Percentiles rank a stretch among this genome's conserved stretches.
Evolutionary conservation across 768 basidiomycete species (phyloP).

Genomic region (Lactifluus rugatus): DNA sequence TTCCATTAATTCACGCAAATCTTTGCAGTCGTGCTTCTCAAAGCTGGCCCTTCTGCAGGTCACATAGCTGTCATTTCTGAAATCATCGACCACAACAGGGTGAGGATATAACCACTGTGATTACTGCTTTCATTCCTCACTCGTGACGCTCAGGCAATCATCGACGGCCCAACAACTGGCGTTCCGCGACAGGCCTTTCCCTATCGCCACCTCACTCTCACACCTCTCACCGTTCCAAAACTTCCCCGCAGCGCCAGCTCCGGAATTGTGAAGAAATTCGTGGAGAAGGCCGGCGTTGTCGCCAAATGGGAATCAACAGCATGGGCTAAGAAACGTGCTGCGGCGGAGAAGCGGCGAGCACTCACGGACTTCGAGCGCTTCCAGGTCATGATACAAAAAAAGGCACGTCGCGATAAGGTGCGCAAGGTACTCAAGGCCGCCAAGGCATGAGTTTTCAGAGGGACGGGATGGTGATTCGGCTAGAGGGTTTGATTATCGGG

Average conservation of each 20-base stretch:
- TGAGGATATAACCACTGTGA: constrained; percentile 33
- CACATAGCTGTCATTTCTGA: constrained; percentile 93
- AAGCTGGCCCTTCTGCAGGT: constrained; percentile 73
- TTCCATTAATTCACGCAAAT: neutral
- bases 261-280: constrained; percentile 70
- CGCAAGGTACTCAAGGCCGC: constrained; percentile 59
- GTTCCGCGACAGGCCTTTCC: constrained; percentile 90
- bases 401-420: constrained; percentile 68
- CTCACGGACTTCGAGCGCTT: constrained; percentile 91
- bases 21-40: constrained; percentile 81
- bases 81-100: constrained; percentile 99
- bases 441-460: constrained; percentile 31
- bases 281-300: constrained; percentile 76
- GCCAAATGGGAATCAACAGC: constrained; percentile 83
- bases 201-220: constrained; percentile 89
- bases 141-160: constrained; percentile 57
- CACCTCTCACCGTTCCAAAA: constrained; percentile 68
- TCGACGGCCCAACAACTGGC: constrained; percentile 86
- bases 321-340: constrained; percentile 84
- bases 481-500: neutral
- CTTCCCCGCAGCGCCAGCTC: constrained; percentile 85
- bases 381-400: constrained; percentile 81
- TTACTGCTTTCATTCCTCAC: neutral
- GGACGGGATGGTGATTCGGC: neutral
- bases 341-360: constrained; percentile 60